Evolutionary conservation across 306 rosid species (phyloP).

Genomic region (Vicia faba): DNA sequence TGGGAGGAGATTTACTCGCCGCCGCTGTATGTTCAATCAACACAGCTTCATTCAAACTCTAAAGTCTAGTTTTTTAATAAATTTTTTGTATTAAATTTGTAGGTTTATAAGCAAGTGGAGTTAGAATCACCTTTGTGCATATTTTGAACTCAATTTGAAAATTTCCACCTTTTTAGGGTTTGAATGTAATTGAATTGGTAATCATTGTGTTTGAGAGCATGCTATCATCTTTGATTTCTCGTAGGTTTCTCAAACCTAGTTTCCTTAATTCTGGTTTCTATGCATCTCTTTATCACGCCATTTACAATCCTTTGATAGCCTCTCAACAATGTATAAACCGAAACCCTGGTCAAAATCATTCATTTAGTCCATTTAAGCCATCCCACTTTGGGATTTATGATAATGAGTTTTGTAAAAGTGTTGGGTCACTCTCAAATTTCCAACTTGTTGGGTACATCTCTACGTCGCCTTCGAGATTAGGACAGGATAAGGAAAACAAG

Average conservation of each 20-base stretch:
- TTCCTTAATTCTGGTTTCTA: slow-evolving; percentile 30
- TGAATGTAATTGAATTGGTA: neutral
- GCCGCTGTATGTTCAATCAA: too few species aligned
- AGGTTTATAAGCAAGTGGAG: too few species aligned
- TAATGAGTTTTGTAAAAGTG: slow-evolving; percentile 19
- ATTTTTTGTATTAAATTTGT: too few species aligned
- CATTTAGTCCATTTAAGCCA: slow-evolving; percentile 29
- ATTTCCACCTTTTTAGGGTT: neutral
- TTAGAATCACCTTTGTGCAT: neutral
- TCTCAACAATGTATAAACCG: slow-evolving; percentile 32
- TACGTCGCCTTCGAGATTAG: slow-evolving; percentile 47
- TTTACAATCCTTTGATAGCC: slow-evolving; percentile 36
- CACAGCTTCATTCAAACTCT: too few species aligned
- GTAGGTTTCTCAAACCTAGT: slow-evolving; percentile 45
- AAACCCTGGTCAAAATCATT: slow-evolving; percentile 18
- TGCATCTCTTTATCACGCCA: neutral
- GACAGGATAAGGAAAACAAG: slow-evolving; percentile 41
- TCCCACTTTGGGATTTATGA: slow-evolving; percentile 23
- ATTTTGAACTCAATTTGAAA: neutral
- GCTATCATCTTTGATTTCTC: slow-evolving; percentile 46
- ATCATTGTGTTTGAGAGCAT: slow-evolving; percentile 37
- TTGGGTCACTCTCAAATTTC: slow-evolving; percentile 41
- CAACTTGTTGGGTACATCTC: slow-evolving; percentile 48
- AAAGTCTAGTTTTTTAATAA: too few species aligned
- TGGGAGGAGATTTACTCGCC: too few species aligned